Percentiles rank a stretch among this genome's conserved stretches.
phyloP scores from a whole-genome alignment of 1,284 basidiomycete species.

The Spongispora temasekensis region DNA sequence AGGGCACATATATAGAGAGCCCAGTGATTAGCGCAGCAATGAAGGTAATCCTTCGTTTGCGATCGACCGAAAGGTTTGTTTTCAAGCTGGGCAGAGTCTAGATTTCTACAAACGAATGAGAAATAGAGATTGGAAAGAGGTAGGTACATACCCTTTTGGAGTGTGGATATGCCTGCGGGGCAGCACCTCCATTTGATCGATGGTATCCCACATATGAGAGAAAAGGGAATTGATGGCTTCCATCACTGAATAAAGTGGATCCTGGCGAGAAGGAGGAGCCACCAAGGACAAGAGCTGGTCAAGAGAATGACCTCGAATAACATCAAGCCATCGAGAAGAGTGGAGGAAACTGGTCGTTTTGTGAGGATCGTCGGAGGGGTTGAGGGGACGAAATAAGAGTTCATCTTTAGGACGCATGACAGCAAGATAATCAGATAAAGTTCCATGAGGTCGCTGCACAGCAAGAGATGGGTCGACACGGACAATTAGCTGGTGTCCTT shows the following conservation, averaged over 20 bases:
- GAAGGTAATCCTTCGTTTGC: background rate
- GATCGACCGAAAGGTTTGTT: background rate
- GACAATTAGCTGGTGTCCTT: background rate
- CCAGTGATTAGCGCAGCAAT: conserved; percentile 1
- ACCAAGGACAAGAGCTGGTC: background rate
- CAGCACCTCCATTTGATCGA: background rate
- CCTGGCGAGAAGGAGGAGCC: background rate
- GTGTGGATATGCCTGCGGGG: background rate
- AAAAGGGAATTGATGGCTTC: background rate
- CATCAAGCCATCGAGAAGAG: background rate
- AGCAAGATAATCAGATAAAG: background rate
- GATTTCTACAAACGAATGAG: background rate
- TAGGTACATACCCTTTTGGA: background rate
- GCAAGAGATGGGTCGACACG: background rate
- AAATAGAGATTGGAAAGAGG: background rate
- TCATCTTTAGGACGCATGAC: background rate
- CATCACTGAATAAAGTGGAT: background rate
- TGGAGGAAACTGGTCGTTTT: background rate
- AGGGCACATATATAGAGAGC: conserved; percentile 1
- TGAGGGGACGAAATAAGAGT: background rate
- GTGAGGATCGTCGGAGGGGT: background rate
- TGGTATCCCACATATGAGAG: background rate
- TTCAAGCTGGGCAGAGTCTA: background rate
- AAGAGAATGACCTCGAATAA: background rate
- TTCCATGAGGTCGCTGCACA: background rate